Evolutionary conservation across 208 protist species (phyloP), one percentile per base, ranked within the genome.

Genomic region (Vickermania spadyakhi): DNA sequence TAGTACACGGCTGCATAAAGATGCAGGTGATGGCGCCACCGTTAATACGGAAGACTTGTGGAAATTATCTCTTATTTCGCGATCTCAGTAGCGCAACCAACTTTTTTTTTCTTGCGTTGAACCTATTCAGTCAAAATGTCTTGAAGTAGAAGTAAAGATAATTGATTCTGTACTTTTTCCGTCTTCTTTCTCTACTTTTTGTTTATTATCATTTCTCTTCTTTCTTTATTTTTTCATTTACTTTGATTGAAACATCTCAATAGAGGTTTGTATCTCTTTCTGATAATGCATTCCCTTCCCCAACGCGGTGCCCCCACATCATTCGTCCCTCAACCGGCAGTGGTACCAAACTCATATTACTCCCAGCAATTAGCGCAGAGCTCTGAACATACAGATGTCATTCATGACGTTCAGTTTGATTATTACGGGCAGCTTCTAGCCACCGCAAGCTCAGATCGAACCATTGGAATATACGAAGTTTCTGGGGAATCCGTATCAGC

Each of bases 341-440:
- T 45, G 42, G 21, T 42, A 63, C 21, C 56, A 59, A 28, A 60
- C 60, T 51, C 56, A 73, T n/a, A n/a, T n/a, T n/a, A n/a, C n/a
- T n/a, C n/a, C n/a, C n/a, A n/a, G n/a, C n/a, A n/a, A n/a, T n/a
- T n/a, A n/a, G n/a, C n/a, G n/a, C n/a, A n/a, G n/a, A n/a, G n/a
- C n/a, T n/a, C n/a, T 30, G 70, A 75, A 45, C 93, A 98, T 75
- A 79, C 91, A 14, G 94, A 97, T 63, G 75, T 97, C 41, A 83
- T 96, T 55, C 98, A 99, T 67, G 98, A 99, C 75, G 94, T 89
- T 7, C 96, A 99, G 81, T 89, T 99, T 52, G 97, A 99, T 73
- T 99, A 98, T 73, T 99, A 98, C 72, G 96, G 96, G 14, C 84
- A 97, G 64, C 68, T 89, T n/a, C 74, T 99, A n/a, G 98, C 98